phyloP scores from a whole-genome alignment of 768 basidiomycete species.

The Termitomyces sp. region DNA sequence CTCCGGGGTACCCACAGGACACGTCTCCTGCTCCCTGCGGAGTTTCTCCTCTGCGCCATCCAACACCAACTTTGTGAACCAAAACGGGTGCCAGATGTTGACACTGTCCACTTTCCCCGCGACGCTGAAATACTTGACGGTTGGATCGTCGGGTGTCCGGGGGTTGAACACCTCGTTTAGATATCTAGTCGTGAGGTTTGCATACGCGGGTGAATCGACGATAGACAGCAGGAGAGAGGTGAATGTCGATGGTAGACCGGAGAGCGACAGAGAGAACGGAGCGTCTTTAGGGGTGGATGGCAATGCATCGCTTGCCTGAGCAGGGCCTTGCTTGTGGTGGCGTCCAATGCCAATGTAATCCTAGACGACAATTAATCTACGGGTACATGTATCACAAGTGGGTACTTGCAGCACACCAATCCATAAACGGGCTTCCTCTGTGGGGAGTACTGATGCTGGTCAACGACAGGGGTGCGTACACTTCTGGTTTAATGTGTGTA shows the following conservation, averaged over 20 bases:
- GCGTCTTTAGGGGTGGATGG: conserved; percentile 21
- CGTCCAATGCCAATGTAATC: conserved; percentile 89
- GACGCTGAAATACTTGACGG: conserved; percentile 89
- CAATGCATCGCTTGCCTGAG: conserved; percentile 1
- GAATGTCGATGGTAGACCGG: conserved; percentile 74
- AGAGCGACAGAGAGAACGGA: conserved; percentile 42
- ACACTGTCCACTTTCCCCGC: conserved; percentile 67
- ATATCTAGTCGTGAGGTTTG: conserved; percentile 84
- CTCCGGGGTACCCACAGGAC: conserved; percentile 27
- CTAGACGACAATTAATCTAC: conserved; percentile 27
- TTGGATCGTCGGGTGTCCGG: conserved; percentile 66
- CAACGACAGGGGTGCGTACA: conserved; percentile 82
- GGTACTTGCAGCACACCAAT: conserved; percentile 84
- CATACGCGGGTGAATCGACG: conserved; percentile 95
- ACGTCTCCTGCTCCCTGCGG: conserved; percentile 30
- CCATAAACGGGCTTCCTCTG: conserved; percentile 97
- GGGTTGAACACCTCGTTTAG: conserved; percentile 81
- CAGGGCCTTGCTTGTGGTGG: conserved; percentile 30
- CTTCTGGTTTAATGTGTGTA: conserved; percentile 71
- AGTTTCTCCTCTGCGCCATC: conserved; percentile 75
- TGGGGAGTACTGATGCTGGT: conserved; percentile 93
- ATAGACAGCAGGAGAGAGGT: conserved; percentile 83
- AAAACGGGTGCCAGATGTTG: conserved; percentile 89
- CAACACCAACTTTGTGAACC: conserved; percentile 92
- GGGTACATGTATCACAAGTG: neutral